These are phyloP conservation scores for Hortiboletus campestris DNA, from an alignment of 768 basidiomycete genomes.

Conservation along the genomic window DNA sequence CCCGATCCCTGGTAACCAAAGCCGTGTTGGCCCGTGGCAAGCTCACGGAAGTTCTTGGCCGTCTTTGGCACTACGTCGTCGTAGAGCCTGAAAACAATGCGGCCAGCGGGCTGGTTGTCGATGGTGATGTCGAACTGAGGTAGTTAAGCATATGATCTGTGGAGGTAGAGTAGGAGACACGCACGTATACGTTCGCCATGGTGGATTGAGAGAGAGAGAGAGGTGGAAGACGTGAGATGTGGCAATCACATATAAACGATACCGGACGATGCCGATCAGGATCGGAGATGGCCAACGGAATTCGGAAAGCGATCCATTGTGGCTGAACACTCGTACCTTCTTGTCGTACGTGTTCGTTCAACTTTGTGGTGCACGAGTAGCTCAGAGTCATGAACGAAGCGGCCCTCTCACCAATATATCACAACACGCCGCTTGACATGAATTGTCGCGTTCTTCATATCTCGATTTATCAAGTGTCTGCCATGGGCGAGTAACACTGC, in stretches of 20 bases:
- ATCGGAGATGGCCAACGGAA: conserved; percentile 1
- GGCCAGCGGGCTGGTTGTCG: conserved; percentile 39
- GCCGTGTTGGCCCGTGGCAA: conserved; percentile 73
- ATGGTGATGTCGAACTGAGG: conserved; percentile 67
- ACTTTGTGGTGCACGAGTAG: too few relatives aligned
- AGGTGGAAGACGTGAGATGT: not conserved
- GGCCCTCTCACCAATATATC: too few relatives aligned
- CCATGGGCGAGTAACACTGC: too few relatives aligned
- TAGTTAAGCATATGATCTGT: conserved; percentile 1
- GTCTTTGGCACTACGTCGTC: conserved; percentile 78
- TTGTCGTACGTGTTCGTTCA: too few relatives aligned
- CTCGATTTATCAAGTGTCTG: too few relatives aligned
- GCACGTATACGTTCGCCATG: conserved; percentile 25
- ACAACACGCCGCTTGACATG: too few relatives aligned
- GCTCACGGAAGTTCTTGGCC: conserved; percentile 83
- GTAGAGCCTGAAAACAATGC: conserved; percentile 82
- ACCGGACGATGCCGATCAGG: conserved; percentile 9
- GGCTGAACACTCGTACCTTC: too few relatives aligned
- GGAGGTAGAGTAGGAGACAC: not conserved
- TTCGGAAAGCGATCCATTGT: not conserved
- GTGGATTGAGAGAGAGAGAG: conserved; percentile 5
- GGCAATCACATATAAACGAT: not conserved
- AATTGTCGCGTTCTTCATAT: too few relatives aligned
- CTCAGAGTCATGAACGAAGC: too few relatives aligned
- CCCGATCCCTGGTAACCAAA: conserved; percentile 64